Evolutionary conservation across 768 basidiomycete species (phyloP).

Genomic region (Amanita molliuscula): DNA sequence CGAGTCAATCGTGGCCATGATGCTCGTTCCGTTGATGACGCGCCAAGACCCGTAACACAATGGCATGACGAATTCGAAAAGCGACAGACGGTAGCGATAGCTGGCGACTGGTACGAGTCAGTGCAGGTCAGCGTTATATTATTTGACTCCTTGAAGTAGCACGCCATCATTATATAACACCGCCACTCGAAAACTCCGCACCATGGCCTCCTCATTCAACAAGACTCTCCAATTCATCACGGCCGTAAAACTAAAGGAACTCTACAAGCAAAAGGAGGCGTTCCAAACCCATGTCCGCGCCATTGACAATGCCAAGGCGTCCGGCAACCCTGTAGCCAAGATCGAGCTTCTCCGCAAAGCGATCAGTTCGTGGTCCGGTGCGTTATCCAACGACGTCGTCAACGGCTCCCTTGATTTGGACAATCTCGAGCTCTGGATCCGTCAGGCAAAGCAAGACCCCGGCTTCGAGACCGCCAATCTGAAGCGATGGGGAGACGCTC

Average conservation of each 20-base stretch:
- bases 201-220: constrained; percentile 19
- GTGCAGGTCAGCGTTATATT: too few species aligned
- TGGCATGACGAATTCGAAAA: too few species aligned
- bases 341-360: constrained; percentile 25
- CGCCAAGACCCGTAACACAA: too few species aligned
- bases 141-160: too few species aligned
- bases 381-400: constrained; percentile 15
- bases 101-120: too few species aligned
- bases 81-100: too few species aligned
- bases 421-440: constrained; percentile 26
- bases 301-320: constrained; percentile 16
- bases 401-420: constrained; percentile 17
- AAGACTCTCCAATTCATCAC: constrained; percentile 34
- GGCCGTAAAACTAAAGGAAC: constrained; percentile 29
- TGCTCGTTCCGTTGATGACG: too few species aligned
- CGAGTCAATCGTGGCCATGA: too few species aligned
- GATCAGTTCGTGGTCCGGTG: constrained; percentile 25
- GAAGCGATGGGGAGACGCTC: constrained; percentile 24
- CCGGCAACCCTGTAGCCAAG: constrained; percentile 16
- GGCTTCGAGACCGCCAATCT: constrained; percentile 25
- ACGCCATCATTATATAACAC: too few species aligned
- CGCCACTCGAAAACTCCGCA: too few species aligned
- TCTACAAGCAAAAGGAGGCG: constrained; percentile 27
- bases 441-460: constrained; percentile 30
- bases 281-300: constrained; percentile 21